Conservation (phyloP, 2,329 filamentous ascomycete genomes). For the Penicillium sp. region DNA sequence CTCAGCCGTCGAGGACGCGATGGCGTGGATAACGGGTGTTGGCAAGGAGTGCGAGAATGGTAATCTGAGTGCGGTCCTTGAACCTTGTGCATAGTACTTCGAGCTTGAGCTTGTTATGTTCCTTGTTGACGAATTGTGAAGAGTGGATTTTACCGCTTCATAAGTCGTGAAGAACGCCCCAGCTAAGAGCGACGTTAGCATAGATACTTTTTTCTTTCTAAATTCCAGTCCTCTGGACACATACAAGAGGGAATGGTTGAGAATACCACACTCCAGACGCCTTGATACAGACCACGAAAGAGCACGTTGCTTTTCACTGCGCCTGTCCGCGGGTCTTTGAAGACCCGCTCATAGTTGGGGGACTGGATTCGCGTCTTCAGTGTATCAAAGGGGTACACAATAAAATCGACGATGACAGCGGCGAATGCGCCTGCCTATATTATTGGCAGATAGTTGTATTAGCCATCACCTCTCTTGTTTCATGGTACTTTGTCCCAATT, state of each 20-base stretch:
- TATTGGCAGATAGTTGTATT: background rate
- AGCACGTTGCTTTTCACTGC: slow-evolving; percentile 55
- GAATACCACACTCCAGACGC: slow-evolving; percentile 77
- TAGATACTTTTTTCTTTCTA: background rate
- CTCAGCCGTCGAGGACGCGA: slow-evolving; percentile 73
- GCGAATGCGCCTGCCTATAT: slow-evolving; percentile 75
- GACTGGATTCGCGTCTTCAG: slow-evolving; percentile 84
- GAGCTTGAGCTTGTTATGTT: background rate
- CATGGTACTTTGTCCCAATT: background rate
- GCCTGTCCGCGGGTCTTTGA: slow-evolving; percentile 56
- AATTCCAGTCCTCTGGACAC: slow-evolving; percentile 1
- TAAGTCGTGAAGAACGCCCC: slow-evolving; percentile 90
- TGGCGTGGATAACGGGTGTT: slow-evolving; percentile 66
- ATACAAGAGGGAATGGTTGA: slow-evolving; percentile 83
- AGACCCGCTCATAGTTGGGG: slow-evolving; percentile 67
- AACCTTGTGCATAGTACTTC: background rate
- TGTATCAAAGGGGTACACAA: slow-evolving; percentile 85
- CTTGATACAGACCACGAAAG: slow-evolving; percentile 78
- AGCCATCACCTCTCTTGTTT: too few relatives aligned
- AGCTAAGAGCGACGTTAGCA: slow-evolving; percentile 46
- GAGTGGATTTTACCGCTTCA: slow-evolving; percentile 67
- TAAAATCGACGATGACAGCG: slow-evolving; percentile 78
- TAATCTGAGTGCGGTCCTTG: slow-evolving; percentile 8
- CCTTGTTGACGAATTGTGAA: slow-evolving; percentile 51
- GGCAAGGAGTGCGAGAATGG: slow-evolving; percentile 52